Conservation (phyloP, 441 rosid genomes). For the Pelargonium fulgidum region DNA sequence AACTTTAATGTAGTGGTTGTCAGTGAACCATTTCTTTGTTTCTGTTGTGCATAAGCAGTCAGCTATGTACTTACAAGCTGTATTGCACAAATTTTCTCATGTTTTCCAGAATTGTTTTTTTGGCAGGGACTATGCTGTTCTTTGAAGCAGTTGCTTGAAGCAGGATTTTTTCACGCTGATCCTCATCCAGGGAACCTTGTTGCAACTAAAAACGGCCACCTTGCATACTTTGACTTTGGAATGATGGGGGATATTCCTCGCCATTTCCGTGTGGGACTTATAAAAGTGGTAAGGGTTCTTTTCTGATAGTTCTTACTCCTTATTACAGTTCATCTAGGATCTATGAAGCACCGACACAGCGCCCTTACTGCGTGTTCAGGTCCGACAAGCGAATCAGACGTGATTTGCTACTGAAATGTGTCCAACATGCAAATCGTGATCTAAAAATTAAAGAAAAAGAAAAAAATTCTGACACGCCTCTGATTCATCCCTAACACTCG, state of each 20-base stretch:
- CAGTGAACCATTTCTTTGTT: slow-evolving; percentile 4
- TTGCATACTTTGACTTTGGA: slow-evolving; percentile 96
- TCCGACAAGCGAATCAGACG: no score
- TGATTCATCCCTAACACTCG: no score
- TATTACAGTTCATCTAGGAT: slow-evolving; percentile 11
- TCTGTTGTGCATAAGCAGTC: not conserved
- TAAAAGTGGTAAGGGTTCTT: slow-evolving; percentile 61
- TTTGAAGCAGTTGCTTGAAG: slow-evolving; percentile 89
- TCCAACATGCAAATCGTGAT: no score
- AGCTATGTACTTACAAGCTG: not conserved
- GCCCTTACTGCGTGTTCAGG: no score
- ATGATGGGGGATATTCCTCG: slow-evolving; percentile 99
- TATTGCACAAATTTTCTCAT: not conserved
- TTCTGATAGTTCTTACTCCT: not conserved
- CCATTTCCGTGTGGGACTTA: slow-evolving; percentile 92
- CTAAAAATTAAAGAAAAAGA: no score
- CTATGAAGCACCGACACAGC: no score
- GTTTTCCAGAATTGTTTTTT: slow-evolving; percentile 13
- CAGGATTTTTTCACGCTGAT: slow-evolving; percentile 98
- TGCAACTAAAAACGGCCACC: slow-evolving; percentile 61
- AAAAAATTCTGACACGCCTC: no score
- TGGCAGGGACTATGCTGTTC: slow-evolving; percentile 87
- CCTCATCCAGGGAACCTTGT: slow-evolving; percentile 99
- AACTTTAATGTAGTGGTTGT: slow-evolving; percentile 3
- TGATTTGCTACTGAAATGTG: no score